Conservation (phyloP, 148 eudicot species). For the Cornus suecica region DNA sequence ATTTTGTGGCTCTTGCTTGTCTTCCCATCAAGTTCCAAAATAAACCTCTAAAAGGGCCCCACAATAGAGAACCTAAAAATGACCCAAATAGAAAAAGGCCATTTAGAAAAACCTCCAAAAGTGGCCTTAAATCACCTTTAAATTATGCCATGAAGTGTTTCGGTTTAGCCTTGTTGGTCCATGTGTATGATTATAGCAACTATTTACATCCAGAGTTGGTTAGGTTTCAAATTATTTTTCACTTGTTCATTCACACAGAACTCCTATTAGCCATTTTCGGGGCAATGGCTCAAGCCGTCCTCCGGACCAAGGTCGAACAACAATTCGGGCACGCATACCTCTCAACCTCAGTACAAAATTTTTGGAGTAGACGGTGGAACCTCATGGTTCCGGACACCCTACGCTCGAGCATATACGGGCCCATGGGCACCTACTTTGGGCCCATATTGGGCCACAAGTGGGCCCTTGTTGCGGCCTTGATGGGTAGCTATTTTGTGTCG, state of each 20-base stretch:
- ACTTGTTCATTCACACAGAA: constrained; percentile 16
- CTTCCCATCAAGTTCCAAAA: no score
- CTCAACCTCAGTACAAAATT: constrained; percentile 57
- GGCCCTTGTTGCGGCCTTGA: constrained; percentile 29
- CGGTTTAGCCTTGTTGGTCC: neutral
- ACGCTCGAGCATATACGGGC: constrained; percentile 34
- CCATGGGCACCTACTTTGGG: constrained; percentile 9
- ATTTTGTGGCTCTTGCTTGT: no score
- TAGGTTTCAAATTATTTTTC: constrained; percentile 5
- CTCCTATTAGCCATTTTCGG: constrained; percentile 9
- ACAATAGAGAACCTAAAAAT: no score
- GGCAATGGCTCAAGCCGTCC: constrained; percentile 13
- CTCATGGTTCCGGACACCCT: constrained; percentile 35
- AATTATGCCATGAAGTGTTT: constrained; percentile 5
- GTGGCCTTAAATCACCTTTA: constrained; percentile 6
- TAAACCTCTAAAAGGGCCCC: neutral
- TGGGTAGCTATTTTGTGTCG: constrained; percentile 39
- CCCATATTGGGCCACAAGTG: constrained; percentile 10
- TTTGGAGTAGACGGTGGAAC: constrained; percentile 69
- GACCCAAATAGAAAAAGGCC: no score
- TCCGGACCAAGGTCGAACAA: constrained; percentile 33
- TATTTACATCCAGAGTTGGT: constrained; percentile 7
- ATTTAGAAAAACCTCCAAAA: neutral
- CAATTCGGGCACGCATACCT: constrained; percentile 47
- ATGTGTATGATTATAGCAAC: constrained; percentile 12